These are phyloP conservation scores for Xylariaceae sp. DNA, from an alignment of 2,329 filamentous ascomycete species.

Conservation along the genomic window DNA sequence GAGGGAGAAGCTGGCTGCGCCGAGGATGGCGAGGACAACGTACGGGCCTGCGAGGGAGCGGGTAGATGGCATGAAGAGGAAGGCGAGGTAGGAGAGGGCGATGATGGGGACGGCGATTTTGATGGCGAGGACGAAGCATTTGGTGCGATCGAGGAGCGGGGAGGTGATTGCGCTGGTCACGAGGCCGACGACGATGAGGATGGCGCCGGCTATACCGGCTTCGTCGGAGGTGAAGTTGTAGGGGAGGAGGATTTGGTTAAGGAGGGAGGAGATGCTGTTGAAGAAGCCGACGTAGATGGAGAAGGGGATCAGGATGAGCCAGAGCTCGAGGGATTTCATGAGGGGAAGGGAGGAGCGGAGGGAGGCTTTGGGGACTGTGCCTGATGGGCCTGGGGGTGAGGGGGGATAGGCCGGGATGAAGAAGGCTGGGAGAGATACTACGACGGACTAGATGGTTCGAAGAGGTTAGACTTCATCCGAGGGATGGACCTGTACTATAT, in stretches of 20 bases:
- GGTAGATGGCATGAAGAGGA: conserved; percentile 72
- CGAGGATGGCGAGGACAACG: conserved; percentile 67
- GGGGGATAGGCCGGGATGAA: conserved; percentile 74
- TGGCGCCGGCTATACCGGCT: conserved; percentile 81
- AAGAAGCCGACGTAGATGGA: conserved; percentile 84
- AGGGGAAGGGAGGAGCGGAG: conserved; percentile 52
- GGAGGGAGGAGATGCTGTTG: conserved; percentile 80
- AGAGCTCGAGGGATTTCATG: conserved; percentile 66
- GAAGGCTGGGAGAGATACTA: conserved; percentile 67
- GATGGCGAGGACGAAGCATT: conserved; percentile 69
- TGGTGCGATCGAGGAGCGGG: conserved; percentile 79
- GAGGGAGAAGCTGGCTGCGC: conserved; percentile 72
- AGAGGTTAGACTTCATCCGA: neutral
- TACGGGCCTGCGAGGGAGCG: conserved; percentile 61
- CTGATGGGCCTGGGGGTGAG: conserved; percentile 67
- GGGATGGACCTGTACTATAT: neutral
- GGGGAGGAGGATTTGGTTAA: conserved; percentile 85
- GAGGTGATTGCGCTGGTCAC: conserved; percentile 68
- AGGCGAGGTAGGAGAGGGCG: conserved; percentile 64
- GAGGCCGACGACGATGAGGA: conserved; percentile 86
- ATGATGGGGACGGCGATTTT: conserved; percentile 71
- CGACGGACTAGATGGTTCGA: conserved; percentile 33
- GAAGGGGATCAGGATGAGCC: conserved; percentile 77
- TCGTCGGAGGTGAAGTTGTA: conserved; percentile 80
- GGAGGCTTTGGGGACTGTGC: conserved; percentile 51